Base-by-base conservation (phyloP, 768 basidiomycete species). In the Fistulinella prunicolor region DNA sequence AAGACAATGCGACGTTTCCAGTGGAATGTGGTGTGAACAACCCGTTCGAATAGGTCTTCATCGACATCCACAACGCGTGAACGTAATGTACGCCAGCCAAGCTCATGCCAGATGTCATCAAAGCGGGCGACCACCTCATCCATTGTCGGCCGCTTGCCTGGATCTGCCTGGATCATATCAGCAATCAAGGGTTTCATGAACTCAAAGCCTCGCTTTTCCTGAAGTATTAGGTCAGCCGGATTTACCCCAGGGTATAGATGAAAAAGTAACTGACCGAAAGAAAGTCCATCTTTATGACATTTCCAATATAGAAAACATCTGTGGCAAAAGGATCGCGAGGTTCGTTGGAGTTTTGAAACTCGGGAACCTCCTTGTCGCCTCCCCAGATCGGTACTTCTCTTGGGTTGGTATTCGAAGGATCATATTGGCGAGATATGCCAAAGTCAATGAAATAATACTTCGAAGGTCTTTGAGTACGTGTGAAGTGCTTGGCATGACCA, bases 281-380 rank as follows among this genome's bases (percentile, higher is more conserved):
- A 65, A 74, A 68, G 17, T 69, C 51, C 32, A 46, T 44, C 16
- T 58, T 53, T 39, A 74, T 60, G 16, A 67, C n/a, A 51, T 75
- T 76, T 0, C 74, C 74, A 2, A 75, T 49, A 41, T 69, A 69
- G 49, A 73, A 78, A 3, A 79, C 61, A 23, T 78, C 77, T 0
- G 69, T 69, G 1, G 68, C 61, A 44, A 77, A 78, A 1, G 73
- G 72, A 50, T 77, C 56, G 17, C 61, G 61, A 1, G 58, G 64
- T 1, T 45, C 22, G 1, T 46, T 16, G 7, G 42, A 54, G 3
- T 56, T 52, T 13, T 65, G 56, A 46, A 66, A 68, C 36, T 75
- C 73, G 0, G 75, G 75, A 0, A 66, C 68, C 1, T 70, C 60
- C 46, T 67, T 67, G 51, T 81, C 76, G 2, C 66, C 74, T 1